Evolutionary conservation across 2,329 filamentous ascomycete genomes (phyloP).

Genomic region (Stagonosporopsis cucurbitacearum): DNA sequence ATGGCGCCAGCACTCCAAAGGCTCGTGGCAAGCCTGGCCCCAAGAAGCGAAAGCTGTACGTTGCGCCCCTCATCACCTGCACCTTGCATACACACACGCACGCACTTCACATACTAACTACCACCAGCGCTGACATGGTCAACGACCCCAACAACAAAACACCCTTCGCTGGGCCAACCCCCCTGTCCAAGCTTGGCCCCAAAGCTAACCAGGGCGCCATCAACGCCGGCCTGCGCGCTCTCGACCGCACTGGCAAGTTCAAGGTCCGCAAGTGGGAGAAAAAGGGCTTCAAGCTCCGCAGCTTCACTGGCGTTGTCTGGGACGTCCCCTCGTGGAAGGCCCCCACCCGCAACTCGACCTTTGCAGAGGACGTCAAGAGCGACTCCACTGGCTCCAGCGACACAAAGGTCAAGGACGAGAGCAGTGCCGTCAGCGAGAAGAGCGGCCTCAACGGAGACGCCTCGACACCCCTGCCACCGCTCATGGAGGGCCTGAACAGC

Average conservation of each 20-base stretch:
- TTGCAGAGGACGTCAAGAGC: slow-evolving; percentile 67
- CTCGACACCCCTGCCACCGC: slow-evolving; percentile 53
- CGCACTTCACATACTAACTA: slow-evolving; percentile 32
- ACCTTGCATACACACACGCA: too few species aligned
- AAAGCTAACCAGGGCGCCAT: slow-evolving; percentile 98
- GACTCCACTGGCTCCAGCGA: slow-evolving; percentile 63
- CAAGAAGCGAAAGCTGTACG: slow-evolving; percentile 93
- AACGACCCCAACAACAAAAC: slow-evolving; percentile 50
- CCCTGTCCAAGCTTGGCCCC: slow-evolving; percentile 84
- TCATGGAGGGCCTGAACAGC: slow-evolving; percentile 53
- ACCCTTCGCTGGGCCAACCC: slow-evolving; percentile 51
- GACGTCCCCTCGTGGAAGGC: slow-evolving; percentile 83
- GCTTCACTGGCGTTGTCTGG: slow-evolving; percentile 88
- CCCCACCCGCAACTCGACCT: slow-evolving; percentile 63
- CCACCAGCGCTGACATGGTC: slow-evolving; percentile 57
- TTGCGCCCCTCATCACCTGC: not conserved
- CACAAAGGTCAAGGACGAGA: slow-evolving; percentile 63
- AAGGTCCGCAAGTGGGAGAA: slow-evolving; percentile 92
- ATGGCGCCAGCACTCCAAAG: slow-evolving; percentile 64
- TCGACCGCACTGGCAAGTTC: slow-evolving; percentile 83
- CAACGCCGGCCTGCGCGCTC: slow-evolving; percentile 91
- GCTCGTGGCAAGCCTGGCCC: slow-evolving; percentile 87
- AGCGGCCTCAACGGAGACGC: slow-evolving; percentile 60
- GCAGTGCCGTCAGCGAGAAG: slow-evolving; percentile 67
- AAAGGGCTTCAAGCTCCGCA: slow-evolving; percentile 84